Percentiles rank a stretch among this genome's conserved stretches.
Evolutionary conservation across 2,329 filamentous ascomycete species (phyloP).

Genomic region (Graphilbum fragrans): DNA sequence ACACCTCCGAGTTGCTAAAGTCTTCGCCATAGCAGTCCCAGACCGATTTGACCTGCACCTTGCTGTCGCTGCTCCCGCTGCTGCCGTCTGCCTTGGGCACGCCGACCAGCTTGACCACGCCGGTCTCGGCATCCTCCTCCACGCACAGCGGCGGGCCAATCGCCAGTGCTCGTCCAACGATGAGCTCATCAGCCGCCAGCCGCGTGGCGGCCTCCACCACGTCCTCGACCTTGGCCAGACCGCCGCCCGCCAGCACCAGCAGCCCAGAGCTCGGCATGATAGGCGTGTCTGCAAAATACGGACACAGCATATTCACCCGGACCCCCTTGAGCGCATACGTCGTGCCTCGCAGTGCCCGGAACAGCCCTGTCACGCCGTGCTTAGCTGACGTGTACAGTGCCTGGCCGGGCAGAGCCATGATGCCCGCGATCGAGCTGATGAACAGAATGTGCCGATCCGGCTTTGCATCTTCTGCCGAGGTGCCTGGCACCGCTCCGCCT

Average conservation of each 20-base stretch:
- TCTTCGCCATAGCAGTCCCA: conserved; percentile 53
- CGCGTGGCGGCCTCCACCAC: conserved; percentile 52
- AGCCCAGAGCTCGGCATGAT: conserved; percentile 35
- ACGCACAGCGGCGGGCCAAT: conserved; percentile 44
- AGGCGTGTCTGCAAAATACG: conserved; percentile 51
- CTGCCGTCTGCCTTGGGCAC: not conserved
- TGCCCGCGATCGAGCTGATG: conserved; percentile 47
- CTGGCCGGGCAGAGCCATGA: conserved; percentile 27
- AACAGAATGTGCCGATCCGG: conserved; percentile 47
- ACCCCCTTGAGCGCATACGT: conserved; percentile 33
- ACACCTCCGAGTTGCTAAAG: conserved; percentile 42
- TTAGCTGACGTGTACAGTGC: conserved; percentile 47
- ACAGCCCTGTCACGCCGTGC: conserved; percentile 53
- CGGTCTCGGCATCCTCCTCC: conserved; percentile 18
- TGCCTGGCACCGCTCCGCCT: conserved; percentile 13
- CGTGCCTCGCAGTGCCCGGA: conserved; percentile 41
- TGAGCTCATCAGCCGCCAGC: conserved; percentile 42
- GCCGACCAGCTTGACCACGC: conserved; percentile 12
- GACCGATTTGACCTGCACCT: conserved; percentile 25
- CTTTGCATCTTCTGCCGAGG: not conserved
- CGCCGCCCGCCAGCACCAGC: conserved; percentile 43
- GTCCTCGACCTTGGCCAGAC: conserved; percentile 38
- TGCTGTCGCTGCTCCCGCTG: not conserved
- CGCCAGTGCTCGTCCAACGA: conserved; percentile 43
- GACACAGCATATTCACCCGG: conserved; percentile 52